These are phyloP conservation scores for Miscanthus lutarioriparius DNA, from an alignment of 176 grass and related monocot species.

Conservation along the genomic window DNA sequence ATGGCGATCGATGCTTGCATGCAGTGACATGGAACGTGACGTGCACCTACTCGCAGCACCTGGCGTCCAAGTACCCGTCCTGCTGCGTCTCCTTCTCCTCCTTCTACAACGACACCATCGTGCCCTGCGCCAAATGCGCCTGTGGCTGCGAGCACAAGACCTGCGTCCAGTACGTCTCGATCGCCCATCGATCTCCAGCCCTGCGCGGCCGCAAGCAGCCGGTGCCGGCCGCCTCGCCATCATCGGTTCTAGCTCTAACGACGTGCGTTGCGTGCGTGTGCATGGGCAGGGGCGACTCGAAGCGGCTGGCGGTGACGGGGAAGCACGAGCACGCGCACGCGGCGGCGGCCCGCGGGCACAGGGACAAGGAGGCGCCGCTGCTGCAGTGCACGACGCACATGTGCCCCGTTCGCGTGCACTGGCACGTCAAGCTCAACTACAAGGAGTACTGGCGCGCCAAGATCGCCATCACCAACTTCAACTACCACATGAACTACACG, in stretches of 20 bases:
- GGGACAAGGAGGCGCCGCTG: slow-evolving; percentile 35
- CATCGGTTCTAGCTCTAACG: not conserved
- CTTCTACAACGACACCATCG: slow-evolving; percentile 95
- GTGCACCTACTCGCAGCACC: slow-evolving; percentile 82
- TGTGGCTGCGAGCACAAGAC: slow-evolving; percentile 92
- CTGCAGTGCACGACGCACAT: slow-evolving; percentile 92
- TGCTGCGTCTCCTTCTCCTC: slow-evolving; percentile 97
- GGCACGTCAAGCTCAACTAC: slow-evolving; percentile 98
- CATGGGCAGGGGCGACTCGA: slow-evolving; percentile 45
- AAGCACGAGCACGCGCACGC: slow-evolving; percentile 55
- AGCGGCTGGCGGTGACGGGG: slow-evolving; percentile 47
- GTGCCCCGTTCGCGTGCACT: slow-evolving; percentile 94
- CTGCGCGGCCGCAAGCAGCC: no score
- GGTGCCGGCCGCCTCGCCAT: no score
- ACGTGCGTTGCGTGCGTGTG: not conserved
- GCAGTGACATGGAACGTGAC: slow-evolving; percentile 98
- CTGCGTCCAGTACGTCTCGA: slow-evolving; percentile 52
- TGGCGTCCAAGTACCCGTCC: slow-evolving; percentile 78
- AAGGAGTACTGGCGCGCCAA: slow-evolving; percentile 92
- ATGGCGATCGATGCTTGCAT: not conserved
- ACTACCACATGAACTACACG: slow-evolving; percentile 96
- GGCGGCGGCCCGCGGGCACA: slow-evolving; percentile 2
- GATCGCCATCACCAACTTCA: slow-evolving; percentile 89
- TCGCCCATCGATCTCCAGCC: no score
- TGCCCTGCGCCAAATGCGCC: slow-evolving; percentile 74